Conservation (phyloP, 2,329 filamentous ascomycete genomes). For the Fusarium albidum region DNA sequence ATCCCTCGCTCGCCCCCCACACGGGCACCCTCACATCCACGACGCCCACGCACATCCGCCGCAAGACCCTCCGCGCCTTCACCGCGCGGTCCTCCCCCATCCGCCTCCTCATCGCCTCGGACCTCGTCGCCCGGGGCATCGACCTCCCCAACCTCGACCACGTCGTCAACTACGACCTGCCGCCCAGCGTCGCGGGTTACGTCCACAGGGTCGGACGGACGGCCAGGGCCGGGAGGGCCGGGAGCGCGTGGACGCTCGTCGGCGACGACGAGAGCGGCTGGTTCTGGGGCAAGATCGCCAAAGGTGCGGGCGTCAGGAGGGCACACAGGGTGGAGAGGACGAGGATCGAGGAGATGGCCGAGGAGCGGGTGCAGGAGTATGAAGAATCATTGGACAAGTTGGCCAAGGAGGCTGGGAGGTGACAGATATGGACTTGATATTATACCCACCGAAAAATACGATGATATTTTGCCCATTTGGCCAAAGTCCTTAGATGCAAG, state of each 20-base stretch:
- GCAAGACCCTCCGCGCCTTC: constrained; percentile 74
- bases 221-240: constrained; percentile 78
- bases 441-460: too few species aligned
- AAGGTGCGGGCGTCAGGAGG: constrained; percentile 58
- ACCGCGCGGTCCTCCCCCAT: constrained; percentile 69
- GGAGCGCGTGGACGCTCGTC: constrained; percentile 87
- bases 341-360: constrained; percentile 56
- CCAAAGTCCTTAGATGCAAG: too few species aligned
- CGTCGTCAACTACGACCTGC: constrained; percentile 94
- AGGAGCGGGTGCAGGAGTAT: constrained; percentile 57
- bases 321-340: constrained; percentile 57
- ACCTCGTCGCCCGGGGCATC: constrained; percentile 90
- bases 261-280: constrained; percentile 84
- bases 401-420: constrained; percentile 63
- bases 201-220: constrained; percentile 93
- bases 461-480: too few species aligned
- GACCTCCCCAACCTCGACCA: constrained; percentile 82
- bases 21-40: constrained; percentile 81
- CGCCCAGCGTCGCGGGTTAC: constrained; percentile 81
- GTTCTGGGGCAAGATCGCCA: constrained; percentile 88
- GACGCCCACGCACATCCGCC: constrained; percentile 74
- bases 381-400: constrained; percentile 68
- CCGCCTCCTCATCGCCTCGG: constrained; percentile 85
- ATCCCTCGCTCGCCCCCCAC: constrained; percentile 62
- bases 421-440: constrained; percentile 26